Conservation (phyloP, 2,329 filamentous ascomycete genomes). For the Penicillium sp. region DNA sequence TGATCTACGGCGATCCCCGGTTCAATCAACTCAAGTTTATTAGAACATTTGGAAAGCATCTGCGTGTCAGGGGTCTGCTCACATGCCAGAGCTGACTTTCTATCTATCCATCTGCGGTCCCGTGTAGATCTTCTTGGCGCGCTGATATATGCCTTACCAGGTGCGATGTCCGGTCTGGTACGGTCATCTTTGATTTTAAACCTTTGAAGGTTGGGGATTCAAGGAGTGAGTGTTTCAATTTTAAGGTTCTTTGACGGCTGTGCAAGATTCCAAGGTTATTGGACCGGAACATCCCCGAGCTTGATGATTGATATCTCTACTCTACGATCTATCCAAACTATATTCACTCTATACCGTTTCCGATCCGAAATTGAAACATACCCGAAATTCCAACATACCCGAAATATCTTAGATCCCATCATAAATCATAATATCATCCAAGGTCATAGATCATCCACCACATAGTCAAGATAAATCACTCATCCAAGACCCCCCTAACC, state of each 20-base stretch:
- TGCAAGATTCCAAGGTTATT: too few species aligned
- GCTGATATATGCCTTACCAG: too few species aligned
- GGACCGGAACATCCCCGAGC: too few species aligned
- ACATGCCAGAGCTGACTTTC: background rate
- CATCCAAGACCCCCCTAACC: constrained; percentile 46
- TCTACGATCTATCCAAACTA: background rate
- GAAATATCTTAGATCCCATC: background rate
- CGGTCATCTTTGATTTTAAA: too few species aligned
- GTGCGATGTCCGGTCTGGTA: too few species aligned
- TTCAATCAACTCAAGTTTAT: too few species aligned
- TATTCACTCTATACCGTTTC: background rate
- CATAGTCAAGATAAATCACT: constrained; percentile 18
- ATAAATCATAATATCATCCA: background rate
- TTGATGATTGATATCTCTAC: background rate
- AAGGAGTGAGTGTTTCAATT: too few species aligned
- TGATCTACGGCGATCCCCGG: too few species aligned
- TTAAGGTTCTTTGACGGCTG: too few species aligned
- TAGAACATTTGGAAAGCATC: too few species aligned
- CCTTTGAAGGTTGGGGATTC: too few species aligned
- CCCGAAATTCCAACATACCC: background rate
- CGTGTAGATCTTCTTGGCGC: background rate
- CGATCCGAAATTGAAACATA: background rate
- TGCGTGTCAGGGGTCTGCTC: background rate
- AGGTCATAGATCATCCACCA: background rate
- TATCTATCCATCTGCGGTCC: background rate